Base-by-base conservation (phyloP, 352 stramenopile species). In the Hyaloperonospora brassicae region DNA sequence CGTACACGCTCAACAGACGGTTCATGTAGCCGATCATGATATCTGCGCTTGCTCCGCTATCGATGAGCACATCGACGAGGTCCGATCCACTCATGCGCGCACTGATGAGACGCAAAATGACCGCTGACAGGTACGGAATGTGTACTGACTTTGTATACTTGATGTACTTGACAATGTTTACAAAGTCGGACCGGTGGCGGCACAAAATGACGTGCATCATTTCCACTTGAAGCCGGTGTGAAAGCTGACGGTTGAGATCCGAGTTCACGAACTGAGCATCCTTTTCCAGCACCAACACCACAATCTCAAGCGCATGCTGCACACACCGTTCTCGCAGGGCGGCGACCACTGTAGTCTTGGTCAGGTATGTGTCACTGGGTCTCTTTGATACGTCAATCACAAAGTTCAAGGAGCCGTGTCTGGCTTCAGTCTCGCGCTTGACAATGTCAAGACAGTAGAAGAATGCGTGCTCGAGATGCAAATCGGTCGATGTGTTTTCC, bases 131-230 rank as follows among this genome's bases (percentile, higher is more conserved):
- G 35, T 87, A 66, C 7, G 83, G 68, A 24, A 93, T 89, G 42
- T 85, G 74, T 17, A 68, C 54, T 8, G 73, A 78, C 65, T 90
- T 88, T 13, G 74, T 83, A 62, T 89, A 93, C 60, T 87, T 84
- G 51, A 93, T 78, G 62, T 91, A 93, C 67, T 87, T 78, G 47
- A 85, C 63, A 53, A 93, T 80, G 46, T 73, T 84, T 31, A 93
- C 79, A 47, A 93, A 86, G 44, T 89, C 79, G 11, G 70, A 52
- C 4, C 78, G 79, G 36, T 87, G 72, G 23, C 80, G 80, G 36
- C 68, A 81, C 50, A 93, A 61, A 35, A 89, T 86, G 24, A 62
- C 84, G 61, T 90, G 76, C 41, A 93, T 72, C 59, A 79, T 78
- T 55, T 93, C 80, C 12, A 90, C 70, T 55, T 89, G 81, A 14